Conservation (phyloP, 2,329 filamentous ascomycete species). For the Ambrosiella cleistominuta region DNA sequence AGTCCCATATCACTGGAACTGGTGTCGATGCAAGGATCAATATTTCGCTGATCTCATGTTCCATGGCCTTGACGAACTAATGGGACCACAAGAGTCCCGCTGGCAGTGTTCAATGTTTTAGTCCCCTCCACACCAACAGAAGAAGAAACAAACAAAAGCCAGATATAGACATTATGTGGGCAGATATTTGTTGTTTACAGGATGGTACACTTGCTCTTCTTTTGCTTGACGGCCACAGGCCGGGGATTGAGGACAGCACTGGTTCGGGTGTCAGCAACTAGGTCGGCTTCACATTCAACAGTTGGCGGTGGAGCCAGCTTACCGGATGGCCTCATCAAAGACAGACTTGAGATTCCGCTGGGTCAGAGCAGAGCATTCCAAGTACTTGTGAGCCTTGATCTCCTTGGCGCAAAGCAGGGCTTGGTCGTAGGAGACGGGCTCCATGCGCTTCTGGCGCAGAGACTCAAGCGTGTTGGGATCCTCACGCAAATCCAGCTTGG, state of each 20-base stretch:
- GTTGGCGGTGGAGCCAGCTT: conserved; percentile 15
- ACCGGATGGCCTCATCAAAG: conserved; percentile 98
- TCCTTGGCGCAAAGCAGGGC: conserved; percentile 79
- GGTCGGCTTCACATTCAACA: background rate
- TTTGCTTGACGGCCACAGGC: conserved; percentile 37
- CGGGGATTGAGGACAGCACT: conserved; percentile 58
- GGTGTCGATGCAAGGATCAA: background rate
- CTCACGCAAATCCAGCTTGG: conserved; percentile 89
- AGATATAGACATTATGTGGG: background rate
- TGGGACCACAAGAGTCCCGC: background rate
- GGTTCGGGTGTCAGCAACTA: conserved; percentile 18
- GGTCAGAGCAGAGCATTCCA: conserved; percentile 92
- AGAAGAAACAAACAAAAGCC: conserved; percentile 15
- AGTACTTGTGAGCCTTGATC: conserved; percentile 90
- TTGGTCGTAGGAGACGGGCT: conserved; percentile 89
- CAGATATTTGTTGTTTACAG: conserved; percentile 29
- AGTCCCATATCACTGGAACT: background rate
- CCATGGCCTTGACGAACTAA: background rate
- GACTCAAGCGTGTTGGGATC: conserved; percentile 67
- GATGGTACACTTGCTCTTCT: conserved; percentile 52
- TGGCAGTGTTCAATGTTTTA: background rate
- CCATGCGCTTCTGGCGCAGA: conserved; percentile 82
- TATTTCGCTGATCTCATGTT: background rate
- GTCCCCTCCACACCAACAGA: conserved; percentile 3
- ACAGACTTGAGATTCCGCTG: conserved; percentile 96